These are phyloP conservation scores for Mycena polygramma DNA, from an alignment of 768 basidiomycete genomes.

Conservation along the genomic window DNA sequence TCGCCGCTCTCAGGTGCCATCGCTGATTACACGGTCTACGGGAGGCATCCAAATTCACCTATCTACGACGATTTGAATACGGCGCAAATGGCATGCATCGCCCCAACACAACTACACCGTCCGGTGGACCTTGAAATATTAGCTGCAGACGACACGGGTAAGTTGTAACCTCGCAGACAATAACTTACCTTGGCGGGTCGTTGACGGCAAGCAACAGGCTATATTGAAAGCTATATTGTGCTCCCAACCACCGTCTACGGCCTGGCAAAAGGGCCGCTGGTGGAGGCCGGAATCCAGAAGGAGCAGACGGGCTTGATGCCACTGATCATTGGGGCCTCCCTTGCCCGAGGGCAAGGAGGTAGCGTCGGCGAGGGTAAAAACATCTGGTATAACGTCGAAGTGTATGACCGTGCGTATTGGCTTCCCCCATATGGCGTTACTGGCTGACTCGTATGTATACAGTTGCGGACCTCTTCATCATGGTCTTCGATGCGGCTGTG, in stretches of 20 bases:
- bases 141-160: slow-evolving; percentile 50
- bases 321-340: slow-evolving; percentile 12
- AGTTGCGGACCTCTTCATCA: slow-evolving; percentile 40
- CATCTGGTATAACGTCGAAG: slow-evolving; percentile 30
- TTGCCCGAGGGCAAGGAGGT: slow-evolving; percentile 24
- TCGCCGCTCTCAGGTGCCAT: slow-evolving; percentile 4
- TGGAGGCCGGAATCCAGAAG: slow-evolving; percentile 40
- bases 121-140: slow-evolving; percentile 49
- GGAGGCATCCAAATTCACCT: slow-evolving; percentile 35
- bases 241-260: slow-evolving; percentile 42
- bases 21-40: slow-evolving; percentile 34
- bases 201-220: slow-evolving; percentile 33
- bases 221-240: slow-evolving; percentile 48
- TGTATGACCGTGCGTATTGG: slow-evolving; percentile 26
- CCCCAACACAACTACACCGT: slow-evolving; percentile 47
- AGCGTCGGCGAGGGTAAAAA: slow-evolving; percentile 30
- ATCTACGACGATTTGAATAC: slow-evolving; percentile 49
- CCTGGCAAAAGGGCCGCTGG: slow-evolving; percentile 29
- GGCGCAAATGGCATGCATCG: slow-evolving; percentile 44
- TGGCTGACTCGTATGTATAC: background rate
- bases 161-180: too few species aligned
- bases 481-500: slow-evolving; percentile 35
- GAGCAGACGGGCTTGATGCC: slow-evolving; percentile 19
- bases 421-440: background rate
- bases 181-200: too few species aligned